Evolutionary conservation across 2,329 filamentous ascomycete genomes (phyloP).

Genomic region (Neofusicoccum sp.): DNA sequence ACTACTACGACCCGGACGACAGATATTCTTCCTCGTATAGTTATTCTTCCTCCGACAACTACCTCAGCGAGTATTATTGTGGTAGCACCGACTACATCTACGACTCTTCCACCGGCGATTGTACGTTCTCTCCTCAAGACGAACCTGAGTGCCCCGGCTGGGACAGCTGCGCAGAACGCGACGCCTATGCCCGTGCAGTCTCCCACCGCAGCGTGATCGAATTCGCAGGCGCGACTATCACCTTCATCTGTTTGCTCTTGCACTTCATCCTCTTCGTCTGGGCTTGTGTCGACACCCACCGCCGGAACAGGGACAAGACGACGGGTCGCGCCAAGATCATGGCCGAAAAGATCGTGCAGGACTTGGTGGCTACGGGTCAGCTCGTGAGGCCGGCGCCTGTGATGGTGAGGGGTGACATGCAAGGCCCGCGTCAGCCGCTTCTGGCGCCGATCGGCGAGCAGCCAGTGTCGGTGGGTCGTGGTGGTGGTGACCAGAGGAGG

Average conservation of each 20-base stretch:
- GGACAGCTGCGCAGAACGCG: constrained; percentile 34
- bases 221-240: constrained; percentile 33
- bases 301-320: constrained; percentile 23
- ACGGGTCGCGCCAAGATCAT: background rate
- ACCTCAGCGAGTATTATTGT: constrained; percentile 17
- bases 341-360: constrained; percentile 11
- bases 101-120: background rate
- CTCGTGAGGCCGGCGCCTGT: constrained; percentile 1
- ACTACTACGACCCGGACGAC: constrained; percentile 21
- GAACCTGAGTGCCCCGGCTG: constrained; percentile 27
- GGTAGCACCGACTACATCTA: constrained; percentile 3
- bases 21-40: constrained; percentile 25
- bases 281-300: constrained; percentile 41
- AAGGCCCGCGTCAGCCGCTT: background rate
- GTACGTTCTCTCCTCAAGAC: background rate
- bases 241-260: constrained; percentile 33
- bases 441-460: background rate
- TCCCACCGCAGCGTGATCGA: constrained; percentile 29
- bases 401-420: background rate
- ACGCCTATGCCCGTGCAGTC: constrained; percentile 28
- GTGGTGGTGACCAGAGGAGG: too few species aligned
- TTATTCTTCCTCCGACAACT: constrained; percentile 26
- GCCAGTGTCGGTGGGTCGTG: too few species aligned
- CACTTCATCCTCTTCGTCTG: constrained; percentile 42
- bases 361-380: constrained; percentile 9